phyloP scores from a whole-genome alignment of 805 yeast species.

The Teunomyces stri region DNA sequence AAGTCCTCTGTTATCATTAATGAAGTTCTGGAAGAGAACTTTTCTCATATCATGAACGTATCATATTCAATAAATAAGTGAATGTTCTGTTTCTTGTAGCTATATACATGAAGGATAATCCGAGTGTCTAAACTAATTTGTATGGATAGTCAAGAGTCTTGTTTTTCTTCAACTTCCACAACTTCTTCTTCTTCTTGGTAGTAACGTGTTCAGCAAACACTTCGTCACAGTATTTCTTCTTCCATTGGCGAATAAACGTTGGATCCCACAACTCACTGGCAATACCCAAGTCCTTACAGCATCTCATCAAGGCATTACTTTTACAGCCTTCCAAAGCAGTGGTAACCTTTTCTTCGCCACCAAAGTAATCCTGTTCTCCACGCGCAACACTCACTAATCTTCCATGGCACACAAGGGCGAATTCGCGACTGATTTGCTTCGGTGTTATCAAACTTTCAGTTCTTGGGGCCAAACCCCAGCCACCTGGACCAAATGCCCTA shows the following conservation, averaged over 20 bases:
- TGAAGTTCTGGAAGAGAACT: not conserved
- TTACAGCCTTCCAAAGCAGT: slow-evolving; percentile 98
- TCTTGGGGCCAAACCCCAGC: slow-evolving; percentile 97
- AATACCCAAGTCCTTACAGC: slow-evolving; percentile 95
- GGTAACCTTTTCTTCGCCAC: slow-evolving; percentile 76
- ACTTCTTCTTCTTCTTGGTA: slow-evolving; percentile 81
- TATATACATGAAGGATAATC: not conserved
- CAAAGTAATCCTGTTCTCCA: slow-evolving; percentile 92
- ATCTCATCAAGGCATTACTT: slow-evolving; percentile 94
- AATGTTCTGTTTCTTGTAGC: not conserved
- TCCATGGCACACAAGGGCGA: slow-evolving; percentile 83
- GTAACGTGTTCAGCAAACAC: slow-evolving; percentile 81
- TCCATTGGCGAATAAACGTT: slow-evolving; percentile 58
- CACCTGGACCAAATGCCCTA: slow-evolving; percentile 96
- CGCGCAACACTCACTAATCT: slow-evolving; percentile 87
- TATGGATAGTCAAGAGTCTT: slow-evolving; percentile 85
- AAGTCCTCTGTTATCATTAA: not conserved
- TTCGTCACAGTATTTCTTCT: slow-evolving; percentile 61
- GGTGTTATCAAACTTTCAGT: slow-evolving; percentile 78
- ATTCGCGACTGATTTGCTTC: slow-evolving; percentile 80
- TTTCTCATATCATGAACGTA: slow-evolving; percentile 2
- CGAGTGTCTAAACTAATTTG: slow-evolving; percentile 29
- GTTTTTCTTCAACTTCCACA: slow-evolving; percentile 84
- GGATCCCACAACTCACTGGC: slow-evolving; percentile 99
- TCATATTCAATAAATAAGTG: slow-evolving; percentile 1